Evolutionary conservation across 2,329 filamentous ascomycete genomes (phyloP), one percentile per base, ranked within the genome.

Genomic region (Cryphonectria japonica): DNA sequence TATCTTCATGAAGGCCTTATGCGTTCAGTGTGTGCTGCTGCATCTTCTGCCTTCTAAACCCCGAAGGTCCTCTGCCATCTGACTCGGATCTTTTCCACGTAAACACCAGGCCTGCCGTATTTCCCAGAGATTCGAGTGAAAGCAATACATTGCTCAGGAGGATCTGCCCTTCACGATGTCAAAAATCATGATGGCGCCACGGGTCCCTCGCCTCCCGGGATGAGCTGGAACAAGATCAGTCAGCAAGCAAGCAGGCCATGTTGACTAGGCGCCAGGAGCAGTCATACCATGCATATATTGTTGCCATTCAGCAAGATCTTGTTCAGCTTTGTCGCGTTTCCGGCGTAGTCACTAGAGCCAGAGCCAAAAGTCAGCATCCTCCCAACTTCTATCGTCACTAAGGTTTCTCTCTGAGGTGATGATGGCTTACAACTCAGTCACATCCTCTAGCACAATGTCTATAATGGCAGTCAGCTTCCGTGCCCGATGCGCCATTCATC

Each of bases 401-500:
- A 46, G 37, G 41, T 26, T 75, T 75, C 43, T 14, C 37, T 52
- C 37, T 39, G 50, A 16, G 13, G 39, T 60, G 26, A 26, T 52
- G 50, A 26, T 52, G 50, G 76, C 91, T 76, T 87, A 96, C 95
- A 94, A 97, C 84, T 99, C 96, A 46, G 94, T 98, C 73, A 98
- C 96, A 76, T 99, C 94, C 80, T 98, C 95, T 43, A 99, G 84
- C 8, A 99, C 96, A 95, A 99, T 99, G 83, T 99, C 95, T 98
- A 76, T 67, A 73, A 73, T 32, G 26, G 16, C 29, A 19, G 63
- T 65, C 63, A 65, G 63, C 63, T 65, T 50, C 26, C 41, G 16
- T 11, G 16, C 32, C 69, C 67, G 9, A 50, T n/a, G 3, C 2
- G n/a, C 29, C 11, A 26, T 39, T 8, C 4, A 52, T 9, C 32